Base-by-base conservation (phyloP, 768 basidiomycete genomes). In the Chlorophyllum brunneum region DNA sequence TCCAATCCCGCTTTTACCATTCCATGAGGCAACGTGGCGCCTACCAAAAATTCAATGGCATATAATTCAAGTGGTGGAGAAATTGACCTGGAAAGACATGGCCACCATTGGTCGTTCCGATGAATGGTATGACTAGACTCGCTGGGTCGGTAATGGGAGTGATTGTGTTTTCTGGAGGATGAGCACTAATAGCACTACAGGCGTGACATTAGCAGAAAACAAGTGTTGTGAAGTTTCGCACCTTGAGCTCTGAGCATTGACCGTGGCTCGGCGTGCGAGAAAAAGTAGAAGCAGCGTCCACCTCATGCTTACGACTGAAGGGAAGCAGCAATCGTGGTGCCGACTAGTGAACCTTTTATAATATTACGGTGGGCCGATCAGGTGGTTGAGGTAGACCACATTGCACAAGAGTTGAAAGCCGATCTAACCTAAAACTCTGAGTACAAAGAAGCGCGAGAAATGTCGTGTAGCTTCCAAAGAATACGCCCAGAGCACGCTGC, bases 1-100 rank as follows among this genome's bases (percentile, higher is more conserved):
- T 86, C 83, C 76, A 84, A 78, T 5, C 83, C 83, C 2, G 69
- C 75, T 67, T 86, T 86, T 13, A 79, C 74, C 83, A 85, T 82
- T n/a, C 84, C 83, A 65, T 85, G 82, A 2, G 84, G 84, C 18
- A 82, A 59, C 2, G 81, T 84, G 0, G 81, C 82, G 37, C 83
- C 83, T 82, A 39, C 3, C 23, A 31, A 31, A 41, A 20, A 9
- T 31, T 40, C 16, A 40, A 22, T 16, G 4, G 5, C 7, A n/a
- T 11, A 20, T 47, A 36, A 18, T 42, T n/a, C 16, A 48, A 6
- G 27, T 11, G 22, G 16, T 30, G 26, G 36, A 13, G 55, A 67
- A 16, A 51, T n/a, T n/a, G n/a, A 81, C 83, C 83, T 49, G 83
- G 82, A 60, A 85, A 85, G 8, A 79, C 78, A 66, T 86, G 81